phyloP scores from a whole-genome alignment of 2,329 filamentous ascomycete genomes.

The Aspergillus versicolor region DNA sequence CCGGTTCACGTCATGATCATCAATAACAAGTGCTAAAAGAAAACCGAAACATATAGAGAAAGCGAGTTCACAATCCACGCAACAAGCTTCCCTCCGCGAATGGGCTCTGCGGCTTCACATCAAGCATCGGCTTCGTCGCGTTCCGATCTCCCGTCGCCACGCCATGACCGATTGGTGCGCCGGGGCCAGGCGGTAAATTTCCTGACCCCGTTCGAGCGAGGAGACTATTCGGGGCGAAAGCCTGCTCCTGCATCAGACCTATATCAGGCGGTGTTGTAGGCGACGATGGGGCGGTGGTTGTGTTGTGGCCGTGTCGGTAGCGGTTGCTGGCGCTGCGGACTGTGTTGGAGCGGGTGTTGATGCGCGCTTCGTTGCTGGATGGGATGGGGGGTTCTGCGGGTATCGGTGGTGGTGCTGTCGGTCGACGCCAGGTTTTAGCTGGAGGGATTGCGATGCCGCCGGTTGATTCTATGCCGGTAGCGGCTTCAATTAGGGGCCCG shows the following conservation, averaged over 20 bases:
- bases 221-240: conserved; percentile 39
- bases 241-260: conserved; percentile 4
- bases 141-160: conserved; percentile 42
- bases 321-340: conserved; percentile 27
- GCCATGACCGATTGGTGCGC: conserved; percentile 33
- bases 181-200: conserved; percentile 17
- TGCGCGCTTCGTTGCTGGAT: conserved; percentile 15
- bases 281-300: conserved; percentile 10
- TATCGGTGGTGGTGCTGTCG: conserved; percentile 12
- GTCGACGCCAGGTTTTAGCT: conserved; percentile 42
- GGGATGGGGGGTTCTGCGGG: conserved; percentile 10
- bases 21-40: not conserved
- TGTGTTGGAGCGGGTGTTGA: conserved; percentile 36
- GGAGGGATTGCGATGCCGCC: conserved; percentile 37
- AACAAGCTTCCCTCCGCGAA: conserved; percentile 49
- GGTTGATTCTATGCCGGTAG: conserved; percentile 40
- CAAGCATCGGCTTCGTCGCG: conserved; percentile 43
- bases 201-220: conserved; percentile 29
- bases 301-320: conserved; percentile 10
- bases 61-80: conserved; percentile 23
- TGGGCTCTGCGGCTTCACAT: conserved; percentile 41
- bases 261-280: conserved; percentile 13
- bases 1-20: not conserved
- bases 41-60: not conserved
- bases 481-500: conserved; percentile 41